A percentile compares a stretch with the other conserved stretches of the same genome.
These are phyloP conservation scores for Royoungia palumana DNA, from an alignment of 768 basidiomycete genomes.

Conservation along the genomic window DNA sequence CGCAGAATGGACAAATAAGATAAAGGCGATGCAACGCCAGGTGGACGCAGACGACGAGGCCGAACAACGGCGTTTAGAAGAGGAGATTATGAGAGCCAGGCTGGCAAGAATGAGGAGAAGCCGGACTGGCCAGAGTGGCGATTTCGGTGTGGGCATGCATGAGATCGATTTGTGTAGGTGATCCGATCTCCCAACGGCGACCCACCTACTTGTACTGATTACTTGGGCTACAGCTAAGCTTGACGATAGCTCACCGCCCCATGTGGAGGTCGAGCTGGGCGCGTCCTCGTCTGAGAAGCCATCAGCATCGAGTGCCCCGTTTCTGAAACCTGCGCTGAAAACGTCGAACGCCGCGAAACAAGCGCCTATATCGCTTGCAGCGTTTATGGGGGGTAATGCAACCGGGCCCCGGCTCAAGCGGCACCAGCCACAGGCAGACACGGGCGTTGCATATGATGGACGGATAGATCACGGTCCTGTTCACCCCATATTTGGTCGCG, in stretches of 20 bases:
- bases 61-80: conserved; percentile 64
- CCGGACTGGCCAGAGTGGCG: conserved; percentile 33
- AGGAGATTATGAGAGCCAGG: conserved; percentile 49
- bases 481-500: conserved; percentile 75
- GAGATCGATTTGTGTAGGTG: conserved; percentile 33
- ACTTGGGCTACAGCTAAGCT: conserved; percentile 17
- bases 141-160: conserved; percentile 38
- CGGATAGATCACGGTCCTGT: conserved; percentile 48
- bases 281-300: conserved; percentile 6
- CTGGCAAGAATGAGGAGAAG: conserved; percentile 43
- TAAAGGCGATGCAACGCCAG: conserved; percentile 75
- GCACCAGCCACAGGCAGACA: conserved; percentile 70
- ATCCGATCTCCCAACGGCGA: conserved; percentile 3
- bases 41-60: conserved; percentile 79
- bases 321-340: conserved; percentile 16
- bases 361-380: conserved; percentile 67
- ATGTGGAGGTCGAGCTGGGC: conserved; percentile 10
- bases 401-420: conserved; percentile 70
- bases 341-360: conserved; percentile 24
- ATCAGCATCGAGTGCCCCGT: background rate
- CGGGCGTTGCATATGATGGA: conserved; percentile 64
- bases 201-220: background rate
- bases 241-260: conserved; percentile 15
- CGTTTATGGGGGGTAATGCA: conserved; percentile 78
- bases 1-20: conserved; percentile 80